phyloP scores from a whole-genome alignment of 495 filamentous ascomycete species.

The Penicillium salamii region DNA sequence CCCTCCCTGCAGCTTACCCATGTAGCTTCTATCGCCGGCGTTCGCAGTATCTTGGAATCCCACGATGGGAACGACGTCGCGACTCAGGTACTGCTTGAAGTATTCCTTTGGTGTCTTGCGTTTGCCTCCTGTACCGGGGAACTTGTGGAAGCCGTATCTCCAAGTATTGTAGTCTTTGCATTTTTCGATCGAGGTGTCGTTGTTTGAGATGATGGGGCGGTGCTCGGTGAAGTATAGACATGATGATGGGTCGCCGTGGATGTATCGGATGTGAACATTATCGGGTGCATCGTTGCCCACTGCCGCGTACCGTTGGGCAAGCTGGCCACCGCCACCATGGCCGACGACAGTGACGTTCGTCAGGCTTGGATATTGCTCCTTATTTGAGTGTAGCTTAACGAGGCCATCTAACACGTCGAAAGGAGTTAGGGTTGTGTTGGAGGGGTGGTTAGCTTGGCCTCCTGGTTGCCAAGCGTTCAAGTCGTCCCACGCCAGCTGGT shows the following conservation, averaged over 20 bases:
- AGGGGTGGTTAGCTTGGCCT: conserved; percentile 13
- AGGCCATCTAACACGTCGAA: conserved; percentile 17
- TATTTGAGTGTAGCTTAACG: conserved; percentile 16
- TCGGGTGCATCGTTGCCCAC: conserved; percentile 12
- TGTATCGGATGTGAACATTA: conserved; percentile 18
- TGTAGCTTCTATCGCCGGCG: conserved; percentile 16
- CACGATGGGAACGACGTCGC: conserved; percentile 14
- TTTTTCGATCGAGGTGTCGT: conserved; percentile 1
- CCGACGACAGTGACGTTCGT: conserved; percentile 15
- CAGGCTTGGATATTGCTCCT: conserved; percentile 10
- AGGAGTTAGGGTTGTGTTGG: conserved; percentile 12
- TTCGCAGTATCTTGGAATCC: conserved; percentile 11
- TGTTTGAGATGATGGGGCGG: conserved; percentile 9
- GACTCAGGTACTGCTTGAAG: conserved; percentile 14
- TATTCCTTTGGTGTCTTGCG: conserved; percentile 15
- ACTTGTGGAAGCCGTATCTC: conserved; percentile 17
- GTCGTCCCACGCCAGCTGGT: conserved; percentile 16
- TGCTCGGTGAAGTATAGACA: conserved; percentile 17
- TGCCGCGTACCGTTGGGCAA: conserved; percentile 15
- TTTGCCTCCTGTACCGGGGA: conserved; percentile 12
- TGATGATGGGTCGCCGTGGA: conserved; percentile 17
- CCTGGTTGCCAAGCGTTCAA: conserved; percentile 18
- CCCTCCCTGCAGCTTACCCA: conserved; percentile 13
- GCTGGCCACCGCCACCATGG: conserved; percentile 17
- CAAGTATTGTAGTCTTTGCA: conserved; percentile 10